Conservation (phyloP, 495 filamentous ascomycete genomes). For the Venustampulla echinocandica region DNA sequence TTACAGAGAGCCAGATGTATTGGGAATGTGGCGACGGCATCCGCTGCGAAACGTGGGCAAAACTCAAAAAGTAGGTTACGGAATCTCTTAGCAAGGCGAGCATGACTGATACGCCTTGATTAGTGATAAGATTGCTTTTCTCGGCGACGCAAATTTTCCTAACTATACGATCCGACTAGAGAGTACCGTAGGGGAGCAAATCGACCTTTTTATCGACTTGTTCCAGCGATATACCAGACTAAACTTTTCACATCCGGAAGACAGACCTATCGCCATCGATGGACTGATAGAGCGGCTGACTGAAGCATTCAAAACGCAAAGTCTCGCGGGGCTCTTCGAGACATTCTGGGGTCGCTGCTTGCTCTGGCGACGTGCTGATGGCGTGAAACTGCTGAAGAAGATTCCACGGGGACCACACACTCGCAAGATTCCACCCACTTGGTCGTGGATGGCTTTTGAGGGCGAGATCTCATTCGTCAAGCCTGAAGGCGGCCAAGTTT, state of each 20-base stretch:
- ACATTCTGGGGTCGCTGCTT: neutral
- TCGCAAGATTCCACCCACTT: conserved; percentile 1
- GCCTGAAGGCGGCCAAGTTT: neutral
- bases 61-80: conserved; percentile 4
- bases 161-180: conserved; percentile 1
- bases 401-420: neutral
- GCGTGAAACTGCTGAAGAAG: neutral
- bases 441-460: conserved; percentile 12
- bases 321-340: conserved; percentile 8
- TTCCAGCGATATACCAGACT: conserved; percentile 6
- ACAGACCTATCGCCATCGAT: conserved; percentile 8
- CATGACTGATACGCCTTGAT: neutral
- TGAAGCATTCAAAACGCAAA: neutral
- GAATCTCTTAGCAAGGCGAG: neutral
- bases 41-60: conserved; percentile 22
- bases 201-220: conserved; percentile 4
- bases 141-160: conserved; percentile 34
- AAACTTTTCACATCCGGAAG: neutral
- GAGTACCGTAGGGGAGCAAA: neutral
- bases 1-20: conserved; percentile 31
- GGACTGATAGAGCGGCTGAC: conserved; percentile 9
- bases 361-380: conserved; percentile 1
- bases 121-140: conserved; percentile 23
- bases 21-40: conserved; percentile 37
- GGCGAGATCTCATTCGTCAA: conserved; percentile 7